Evolutionary conservation across 352 stramenopile species (phyloP).

Genomic region (Phytophthora syringae): DNA sequence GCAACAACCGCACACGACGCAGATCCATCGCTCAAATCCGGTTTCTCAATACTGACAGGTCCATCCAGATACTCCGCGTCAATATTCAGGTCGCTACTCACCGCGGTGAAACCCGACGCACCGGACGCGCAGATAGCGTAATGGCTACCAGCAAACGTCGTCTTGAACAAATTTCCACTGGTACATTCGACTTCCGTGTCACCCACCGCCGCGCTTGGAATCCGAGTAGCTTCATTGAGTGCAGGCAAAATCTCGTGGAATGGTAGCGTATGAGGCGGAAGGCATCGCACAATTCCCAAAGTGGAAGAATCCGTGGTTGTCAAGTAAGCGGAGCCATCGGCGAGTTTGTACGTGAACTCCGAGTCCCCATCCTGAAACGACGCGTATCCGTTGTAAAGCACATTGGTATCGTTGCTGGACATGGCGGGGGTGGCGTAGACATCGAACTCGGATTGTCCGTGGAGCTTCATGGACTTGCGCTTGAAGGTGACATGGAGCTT

Average conservation of each 20-base stretch:
- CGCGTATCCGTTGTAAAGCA: constrained; percentile 41
- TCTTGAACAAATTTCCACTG: constrained; percentile 38
- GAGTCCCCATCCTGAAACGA: constrained; percentile 20
- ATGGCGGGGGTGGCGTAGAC: constrained; percentile 41
- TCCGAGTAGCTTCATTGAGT: constrained; percentile 23
- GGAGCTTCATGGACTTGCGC: constrained; percentile 32
- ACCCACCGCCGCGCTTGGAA: constrained; percentile 28
- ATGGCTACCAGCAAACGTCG: constrained; percentile 32
- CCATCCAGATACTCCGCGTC: constrained; percentile 30
- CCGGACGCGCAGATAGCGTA: constrained; percentile 40
- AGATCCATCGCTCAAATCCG: constrained; percentile 5
- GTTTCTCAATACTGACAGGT: constrained; percentile 14
- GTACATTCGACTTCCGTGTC: constrained; percentile 27
- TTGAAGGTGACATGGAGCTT: constrained; percentile 45
- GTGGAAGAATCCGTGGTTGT: neutral
- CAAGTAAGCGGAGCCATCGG: constrained; percentile 31
- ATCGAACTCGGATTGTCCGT: constrained; percentile 41
- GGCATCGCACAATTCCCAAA: constrained; percentile 22
- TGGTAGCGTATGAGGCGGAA: constrained; percentile 23
- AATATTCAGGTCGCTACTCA: constrained; percentile 45
- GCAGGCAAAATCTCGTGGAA: constrained; percentile 39
- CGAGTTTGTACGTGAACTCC: constrained; percentile 31
- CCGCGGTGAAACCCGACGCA: constrained; percentile 33
- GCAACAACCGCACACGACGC: constrained; percentile 11
- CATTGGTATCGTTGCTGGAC: constrained; percentile 5